Evolutionary conservation across 441 rosid genomes (phyloP).

Genomic region (Erysimum pusillum): DNA sequence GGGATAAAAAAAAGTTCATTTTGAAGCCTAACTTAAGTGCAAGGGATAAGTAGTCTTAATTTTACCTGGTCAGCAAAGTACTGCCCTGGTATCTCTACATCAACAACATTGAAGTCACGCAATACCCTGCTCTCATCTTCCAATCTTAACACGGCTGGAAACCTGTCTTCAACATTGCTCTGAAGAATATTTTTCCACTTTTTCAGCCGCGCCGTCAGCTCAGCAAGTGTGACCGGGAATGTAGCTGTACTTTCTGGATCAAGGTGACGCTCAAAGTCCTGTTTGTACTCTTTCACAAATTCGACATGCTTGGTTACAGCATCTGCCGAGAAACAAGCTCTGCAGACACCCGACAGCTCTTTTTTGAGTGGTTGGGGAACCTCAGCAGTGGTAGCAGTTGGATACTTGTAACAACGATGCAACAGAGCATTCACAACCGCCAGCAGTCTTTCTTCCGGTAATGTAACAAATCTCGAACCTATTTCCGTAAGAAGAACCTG

Average conservation of each 20-base stretch:
- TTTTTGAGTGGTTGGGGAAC: conserved; percentile 99
- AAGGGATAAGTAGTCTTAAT: conserved; percentile 46
- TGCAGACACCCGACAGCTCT: conserved; percentile 98
- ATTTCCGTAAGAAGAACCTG: conserved; percentile 97
- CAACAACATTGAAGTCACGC: conserved; percentile 96
- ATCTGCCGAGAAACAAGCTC: conserved; percentile 99
- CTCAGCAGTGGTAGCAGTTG: conserved; percentile 97
- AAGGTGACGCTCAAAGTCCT: conserved; percentile 95
- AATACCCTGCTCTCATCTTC: conserved; percentile 98
- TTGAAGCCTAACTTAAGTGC: neutral
- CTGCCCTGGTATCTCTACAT: conserved; percentile 99
- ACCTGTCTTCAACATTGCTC: conserved; percentile 98
- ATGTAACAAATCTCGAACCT: conserved; percentile 95
- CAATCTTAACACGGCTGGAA: conserved; percentile 93
- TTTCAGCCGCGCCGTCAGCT: conserved; percentile 87
- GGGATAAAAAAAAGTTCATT: neutral
- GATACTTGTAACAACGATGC: conserved; percentile 99
- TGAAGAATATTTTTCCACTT: conserved; percentile 98
- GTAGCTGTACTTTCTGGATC: conserved; percentile 95
- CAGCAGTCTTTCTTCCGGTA: conserved; percentile 98
- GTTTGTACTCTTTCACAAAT: conserved; percentile 98
- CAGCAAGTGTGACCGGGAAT: conserved; percentile 91
- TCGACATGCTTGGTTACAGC: conserved; percentile 98
- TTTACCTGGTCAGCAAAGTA: conserved; percentile 95
- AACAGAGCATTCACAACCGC: conserved; percentile 98